These are phyloP conservation scores for Haplosporangium gracile DNA, from an alignment of 192 early-diverging fungal genomes.

Conservation along the genomic window DNA sequence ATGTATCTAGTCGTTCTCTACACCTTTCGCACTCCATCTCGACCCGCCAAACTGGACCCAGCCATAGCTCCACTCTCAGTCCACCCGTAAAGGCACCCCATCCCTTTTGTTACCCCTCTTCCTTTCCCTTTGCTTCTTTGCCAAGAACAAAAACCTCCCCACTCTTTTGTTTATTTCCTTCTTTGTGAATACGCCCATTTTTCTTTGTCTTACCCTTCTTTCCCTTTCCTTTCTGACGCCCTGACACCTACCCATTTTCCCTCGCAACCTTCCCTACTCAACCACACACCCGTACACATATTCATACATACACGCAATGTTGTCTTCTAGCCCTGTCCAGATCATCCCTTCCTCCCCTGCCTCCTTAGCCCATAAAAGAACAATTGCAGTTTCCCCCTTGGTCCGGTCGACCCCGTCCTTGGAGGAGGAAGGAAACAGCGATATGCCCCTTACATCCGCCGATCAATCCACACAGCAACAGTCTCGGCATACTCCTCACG, in stretches of 20 bases:
- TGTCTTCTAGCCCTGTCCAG: neutral
- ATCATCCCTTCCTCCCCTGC: neutral
- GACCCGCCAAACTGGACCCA: conserved; percentile 9
- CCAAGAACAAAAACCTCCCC: conserved; percentile 3
- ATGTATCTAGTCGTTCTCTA: neutral
- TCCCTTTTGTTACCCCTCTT: neutral
- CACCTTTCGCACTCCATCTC: neutral
- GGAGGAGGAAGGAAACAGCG: conserved; percentile 25
- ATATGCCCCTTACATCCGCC: conserved; percentile 8
- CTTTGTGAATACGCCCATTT: conserved; percentile 4
- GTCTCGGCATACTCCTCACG: neutral
- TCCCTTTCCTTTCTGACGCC: neutral
- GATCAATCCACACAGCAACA: conserved; percentile 2
- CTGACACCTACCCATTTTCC: neutral
- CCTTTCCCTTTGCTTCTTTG: conserved; percentile 5
- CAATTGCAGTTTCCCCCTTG: conserved; percentile 14
- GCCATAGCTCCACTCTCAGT: neutral
- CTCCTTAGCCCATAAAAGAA: conserved; percentile 2
- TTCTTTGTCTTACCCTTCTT: neutral
- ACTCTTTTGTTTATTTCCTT: conserved; percentile 5
- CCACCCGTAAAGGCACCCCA: neutral
- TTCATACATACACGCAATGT: conserved; percentile 5
- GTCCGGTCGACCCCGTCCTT: conserved; percentile 7
- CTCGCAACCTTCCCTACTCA: neutral
- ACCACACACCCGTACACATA: no score